Conservation (phyloP, 805 yeast species). For the Candida michaelii region DNA sequence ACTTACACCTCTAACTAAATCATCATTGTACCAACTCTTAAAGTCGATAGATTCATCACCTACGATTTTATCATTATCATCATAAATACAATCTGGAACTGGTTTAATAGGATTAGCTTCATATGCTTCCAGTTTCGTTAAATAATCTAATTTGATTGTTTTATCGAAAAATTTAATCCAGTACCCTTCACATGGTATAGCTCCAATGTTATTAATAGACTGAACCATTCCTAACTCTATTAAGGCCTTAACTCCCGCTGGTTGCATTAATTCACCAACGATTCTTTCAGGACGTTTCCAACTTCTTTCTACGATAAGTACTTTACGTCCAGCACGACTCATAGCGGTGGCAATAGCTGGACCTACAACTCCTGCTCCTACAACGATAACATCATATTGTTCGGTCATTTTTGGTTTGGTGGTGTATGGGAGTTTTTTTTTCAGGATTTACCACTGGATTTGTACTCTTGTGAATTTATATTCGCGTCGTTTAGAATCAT, state of each 20-base stretch:
- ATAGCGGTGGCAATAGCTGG: conserved; percentile 88
- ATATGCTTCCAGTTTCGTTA: conserved; percentile 51
- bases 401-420: background rate
- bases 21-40: conserved; percentile 58
- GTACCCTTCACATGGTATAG: conserved; percentile 77
- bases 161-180: conserved; percentile 66
- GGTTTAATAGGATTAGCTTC: conserved; percentile 45
- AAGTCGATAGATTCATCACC: conserved; percentile 49
- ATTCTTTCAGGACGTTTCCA: conserved; percentile 93
- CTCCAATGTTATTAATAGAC: conserved; percentile 73
- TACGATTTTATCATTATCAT: conserved; percentile 55
- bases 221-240: conserved; percentile 78
- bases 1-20: conserved; percentile 70
- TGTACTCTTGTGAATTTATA: conserved; percentile 1
- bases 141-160: conserved; percentile 64
- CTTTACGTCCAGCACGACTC: conserved; percentile 87
- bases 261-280: conserved; percentile 96
- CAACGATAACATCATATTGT: conserved; percentile 75
- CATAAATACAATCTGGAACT: conserved; percentile 54
- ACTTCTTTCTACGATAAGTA: conserved; percentile 79
- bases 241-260: conserved; percentile 89
- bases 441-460: background rate
- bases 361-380: conserved; percentile 99
- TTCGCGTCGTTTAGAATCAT: conserved; percentile 9
- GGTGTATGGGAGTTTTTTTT: background rate